A percentile compares a stretch with the other conserved stretches of the same genome.
Evolutionary conservation across 2,329 filamentous ascomycete genomes (phyloP).

Genomic region (Stylonectria norvegica): DNA sequence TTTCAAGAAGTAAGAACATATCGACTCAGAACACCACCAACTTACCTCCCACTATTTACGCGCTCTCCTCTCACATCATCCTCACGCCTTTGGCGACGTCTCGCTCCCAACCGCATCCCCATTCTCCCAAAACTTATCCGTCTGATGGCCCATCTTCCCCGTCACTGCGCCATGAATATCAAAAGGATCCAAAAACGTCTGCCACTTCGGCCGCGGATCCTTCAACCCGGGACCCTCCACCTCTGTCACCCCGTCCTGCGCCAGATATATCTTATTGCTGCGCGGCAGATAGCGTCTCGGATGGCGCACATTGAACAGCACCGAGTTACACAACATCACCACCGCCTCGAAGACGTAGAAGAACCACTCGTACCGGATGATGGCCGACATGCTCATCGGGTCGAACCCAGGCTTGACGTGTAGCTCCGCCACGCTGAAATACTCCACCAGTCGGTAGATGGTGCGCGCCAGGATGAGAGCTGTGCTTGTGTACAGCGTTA

Average conservation of each 20-base stretch:
- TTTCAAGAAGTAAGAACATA: too few relatives aligned
- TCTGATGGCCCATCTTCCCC: conserved; percentile 27
- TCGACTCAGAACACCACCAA: too few relatives aligned
- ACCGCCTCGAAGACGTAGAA: conserved; percentile 56
- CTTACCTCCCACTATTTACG: too few relatives aligned
- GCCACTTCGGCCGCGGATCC: conserved; percentile 42
- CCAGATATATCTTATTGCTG: conserved; percentile 48
- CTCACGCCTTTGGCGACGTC: too few relatives aligned
- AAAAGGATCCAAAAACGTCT: conserved; percentile 42
- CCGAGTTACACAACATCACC: conserved; percentile 50
- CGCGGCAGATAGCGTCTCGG: conserved; percentile 49
- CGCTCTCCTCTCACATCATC: too few relatives aligned
- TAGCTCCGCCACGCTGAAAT: conserved; percentile 47
- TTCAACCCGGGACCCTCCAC: conserved; percentile 47
- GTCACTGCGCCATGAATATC: conserved; percentile 35
- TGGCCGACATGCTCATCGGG: conserved; percentile 36
- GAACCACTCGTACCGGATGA: conserved; percentile 56
- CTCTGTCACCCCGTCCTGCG: conserved; percentile 47
- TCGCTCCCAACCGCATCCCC: not conserved
- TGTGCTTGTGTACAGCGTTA: conserved; percentile 50
- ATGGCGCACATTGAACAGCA: conserved; percentile 49
- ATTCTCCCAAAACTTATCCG: conserved; percentile 37
- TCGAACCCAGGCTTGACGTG: conserved; percentile 38
- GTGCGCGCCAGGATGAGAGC: conserved; percentile 50
- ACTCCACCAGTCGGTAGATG: conserved; percentile 58